Evolutionary conservation across 176 grass and related monocot genomes (phyloP).

Genomic region (Microstegium vimineum): DNA sequence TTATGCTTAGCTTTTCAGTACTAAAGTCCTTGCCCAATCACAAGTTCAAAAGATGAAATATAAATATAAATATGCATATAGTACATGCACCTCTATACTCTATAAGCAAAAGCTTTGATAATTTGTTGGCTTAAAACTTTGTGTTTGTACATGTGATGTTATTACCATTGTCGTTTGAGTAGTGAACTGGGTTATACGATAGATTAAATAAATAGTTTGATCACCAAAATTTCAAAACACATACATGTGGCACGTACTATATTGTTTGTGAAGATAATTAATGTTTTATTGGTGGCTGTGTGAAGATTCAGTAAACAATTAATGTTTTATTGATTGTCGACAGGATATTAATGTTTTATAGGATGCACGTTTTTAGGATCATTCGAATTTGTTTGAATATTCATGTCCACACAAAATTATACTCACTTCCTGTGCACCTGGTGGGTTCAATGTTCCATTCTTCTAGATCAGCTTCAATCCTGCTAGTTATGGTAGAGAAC

Average conservation of each 20-base stretch:
- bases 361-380: not conserved
- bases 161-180: not conserved
- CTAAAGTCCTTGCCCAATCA: not conserved
- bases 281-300: too few species aligned
- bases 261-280: too few species aligned
- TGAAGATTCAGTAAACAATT: too few species aligned
- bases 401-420: too few species aligned
- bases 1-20: too few species aligned
- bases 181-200: not conserved
- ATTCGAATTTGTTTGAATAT: not conserved
- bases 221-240: not conserved
- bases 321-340: not conserved
- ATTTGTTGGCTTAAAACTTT: not conserved
- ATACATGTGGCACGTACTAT: not conserved
- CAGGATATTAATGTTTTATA: not conserved
- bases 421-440: not conserved
- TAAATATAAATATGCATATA: not conserved
- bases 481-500: not conserved
- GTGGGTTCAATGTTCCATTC: not conserved
- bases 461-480: not conserved
- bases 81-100: not conserved
- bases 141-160: slow-evolving; percentile 17
- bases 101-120: not conserved
- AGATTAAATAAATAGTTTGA: not conserved
- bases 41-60: not conserved